Evolutionary conservation across 2,329 filamentous ascomycete species (phyloP).

Genomic region (Colletotrichum phormii): DNA sequence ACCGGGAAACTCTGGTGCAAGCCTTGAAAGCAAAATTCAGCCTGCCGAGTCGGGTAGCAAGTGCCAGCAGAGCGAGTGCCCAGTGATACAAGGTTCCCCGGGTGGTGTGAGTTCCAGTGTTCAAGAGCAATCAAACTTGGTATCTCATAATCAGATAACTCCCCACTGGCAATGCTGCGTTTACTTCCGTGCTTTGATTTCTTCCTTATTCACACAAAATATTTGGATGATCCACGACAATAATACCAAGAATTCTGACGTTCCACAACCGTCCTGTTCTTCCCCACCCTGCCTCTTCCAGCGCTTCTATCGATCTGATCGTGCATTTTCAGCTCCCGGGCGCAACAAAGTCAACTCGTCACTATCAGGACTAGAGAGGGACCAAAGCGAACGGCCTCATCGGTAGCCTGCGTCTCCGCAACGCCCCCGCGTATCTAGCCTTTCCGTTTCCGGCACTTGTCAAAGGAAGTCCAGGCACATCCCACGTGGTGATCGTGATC

Average conservation of each 20-base stretch:
- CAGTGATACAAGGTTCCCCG: not conserved
- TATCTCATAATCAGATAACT: conserved; percentile 12
- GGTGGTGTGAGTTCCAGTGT: not conserved
- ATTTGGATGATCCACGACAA: not conserved
- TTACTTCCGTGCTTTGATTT: not conserved
- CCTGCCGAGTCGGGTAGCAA: conserved; percentile 18
- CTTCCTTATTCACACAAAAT: conserved; percentile 5
- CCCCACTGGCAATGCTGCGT: not conserved
- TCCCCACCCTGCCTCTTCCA: not conserved
- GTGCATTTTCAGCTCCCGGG: not conserved
- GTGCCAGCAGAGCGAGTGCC: conserved; percentile 6
- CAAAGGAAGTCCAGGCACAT: not conserved
- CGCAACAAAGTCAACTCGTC: conserved; percentile 10
- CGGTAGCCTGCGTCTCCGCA: not conserved
- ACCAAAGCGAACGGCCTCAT: conserved; percentile 1
- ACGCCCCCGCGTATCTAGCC: not conserved
- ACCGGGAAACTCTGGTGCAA: not conserved
- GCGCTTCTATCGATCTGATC: not conserved
- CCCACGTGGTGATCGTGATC: conserved; percentile 1
- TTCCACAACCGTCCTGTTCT: not conserved
- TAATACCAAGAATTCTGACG: not conserved
- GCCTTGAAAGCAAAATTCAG: conserved; percentile 24
- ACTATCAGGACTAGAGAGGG: not conserved
- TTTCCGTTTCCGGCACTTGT: conserved; percentile 8
- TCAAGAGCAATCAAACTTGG: not conserved